Percentiles rank a stretch among this genome's conserved stretches.
Conservation (phyloP, 176 grass and related monocot genomes). For the Tillandsia fasciculata region DNA sequence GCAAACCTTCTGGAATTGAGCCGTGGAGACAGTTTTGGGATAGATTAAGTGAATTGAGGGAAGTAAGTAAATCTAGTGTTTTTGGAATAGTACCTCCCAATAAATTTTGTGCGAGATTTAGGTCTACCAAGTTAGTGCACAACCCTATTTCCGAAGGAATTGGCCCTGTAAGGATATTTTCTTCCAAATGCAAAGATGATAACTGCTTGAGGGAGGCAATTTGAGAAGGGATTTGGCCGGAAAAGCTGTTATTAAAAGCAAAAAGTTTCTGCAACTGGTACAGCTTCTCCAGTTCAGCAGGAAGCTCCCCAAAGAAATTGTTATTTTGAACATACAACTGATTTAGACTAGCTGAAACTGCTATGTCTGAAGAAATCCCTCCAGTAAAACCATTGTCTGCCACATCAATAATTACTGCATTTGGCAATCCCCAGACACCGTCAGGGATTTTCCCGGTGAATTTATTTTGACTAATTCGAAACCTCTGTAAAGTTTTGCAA, state of each 20-base stretch:
- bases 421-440: conserved; percentile 68
- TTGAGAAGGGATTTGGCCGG: conserved; percentile 43
- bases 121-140: conserved; percentile 57
- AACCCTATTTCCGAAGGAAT: conserved; percentile 61
- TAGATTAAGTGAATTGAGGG: conserved; percentile 69
- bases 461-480: conserved; percentile 77
- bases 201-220: conserved; percentile 65
- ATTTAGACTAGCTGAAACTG: conserved; percentile 48
- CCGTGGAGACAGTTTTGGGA: conserved; percentile 69
- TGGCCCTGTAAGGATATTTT: conserved; percentile 43
- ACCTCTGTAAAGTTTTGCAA: conserved; percentile 82
- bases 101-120: conserved; percentile 70
- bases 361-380: conserved; percentile 63
- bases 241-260: conserved; percentile 73
- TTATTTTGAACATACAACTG: conserved; percentile 93
- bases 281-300: conserved; percentile 54
- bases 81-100: conserved; percentile 53
- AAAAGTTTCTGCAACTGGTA: conserved; percentile 53
- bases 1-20: conserved; percentile 54
- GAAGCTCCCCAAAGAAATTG: conserved; percentile 50
- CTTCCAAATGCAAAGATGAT: conserved; percentile 62
- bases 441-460: conserved; percentile 47
- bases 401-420: conserved; percentile 84
- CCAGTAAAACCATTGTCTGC: conserved; percentile 63
- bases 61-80: conserved; percentile 32